Conservation (phyloP, 306 rosid species). For the Trifolium repens region DNA sequence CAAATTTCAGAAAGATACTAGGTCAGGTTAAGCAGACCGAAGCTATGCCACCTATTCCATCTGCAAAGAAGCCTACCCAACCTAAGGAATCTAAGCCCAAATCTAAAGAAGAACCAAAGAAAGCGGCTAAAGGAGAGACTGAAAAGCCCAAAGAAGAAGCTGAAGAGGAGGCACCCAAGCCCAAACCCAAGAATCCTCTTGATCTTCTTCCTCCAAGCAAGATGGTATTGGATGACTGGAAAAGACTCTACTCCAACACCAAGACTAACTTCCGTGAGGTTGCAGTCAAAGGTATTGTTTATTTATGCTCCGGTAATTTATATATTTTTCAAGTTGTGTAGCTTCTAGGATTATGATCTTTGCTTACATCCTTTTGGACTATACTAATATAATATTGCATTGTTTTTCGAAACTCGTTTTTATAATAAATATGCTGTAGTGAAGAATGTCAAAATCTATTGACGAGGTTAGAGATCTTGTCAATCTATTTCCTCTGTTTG, state of each 20-base stretch:
- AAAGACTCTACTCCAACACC: constrained; percentile 87
- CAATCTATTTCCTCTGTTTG: background rate
- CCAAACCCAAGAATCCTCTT: constrained; percentile 84
- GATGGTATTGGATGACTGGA: constrained; percentile 95
- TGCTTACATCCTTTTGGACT: background rate
- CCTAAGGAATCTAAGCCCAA: constrained; percentile 73
- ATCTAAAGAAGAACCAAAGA: constrained; percentile 69
- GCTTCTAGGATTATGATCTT: background rate
- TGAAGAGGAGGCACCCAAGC: constrained; percentile 87
- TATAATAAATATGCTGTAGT: no score
- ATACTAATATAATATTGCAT: background rate
- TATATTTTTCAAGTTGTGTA: background rate
- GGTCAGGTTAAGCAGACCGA: constrained; percentile 81
- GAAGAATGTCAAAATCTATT: no score
- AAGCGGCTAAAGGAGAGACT: constrained; percentile 43
- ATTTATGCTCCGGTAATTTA: background rate
- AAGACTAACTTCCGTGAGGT: constrained; percentile 95
- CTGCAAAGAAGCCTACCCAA: constrained; percentile 72
- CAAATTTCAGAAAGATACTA: constrained; percentile 71
- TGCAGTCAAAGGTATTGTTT: constrained; percentile 75
- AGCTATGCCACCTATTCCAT: constrained; percentile 54
- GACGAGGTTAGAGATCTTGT: background rate
- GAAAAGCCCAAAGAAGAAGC: constrained; percentile 56
- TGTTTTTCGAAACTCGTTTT: background rate
- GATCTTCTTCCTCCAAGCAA: constrained; percentile 89